Evolutionary conservation across 768 basidiomycete genomes (phyloP), one percentile per base, ranked within the genome.

Genomic region (Filobasidium wieringae): DNA sequence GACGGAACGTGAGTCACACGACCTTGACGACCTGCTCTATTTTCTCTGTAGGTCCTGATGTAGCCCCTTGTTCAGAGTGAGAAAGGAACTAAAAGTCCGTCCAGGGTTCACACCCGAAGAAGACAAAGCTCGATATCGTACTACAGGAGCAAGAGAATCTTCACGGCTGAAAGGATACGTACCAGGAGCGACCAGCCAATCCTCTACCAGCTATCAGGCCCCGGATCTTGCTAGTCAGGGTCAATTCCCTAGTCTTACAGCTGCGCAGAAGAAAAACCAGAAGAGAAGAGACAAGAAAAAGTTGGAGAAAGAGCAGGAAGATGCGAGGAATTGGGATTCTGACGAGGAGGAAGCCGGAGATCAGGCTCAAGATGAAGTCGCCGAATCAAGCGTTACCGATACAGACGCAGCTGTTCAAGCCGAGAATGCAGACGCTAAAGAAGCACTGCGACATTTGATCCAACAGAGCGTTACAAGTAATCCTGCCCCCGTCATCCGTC

Each of bases 71-170:
- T n/a, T n/a, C n/a, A n/a, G 91, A 49, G 73, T 88, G 32, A 84
- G 91, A 61, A 93, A 91, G 75, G 81, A 91, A 74, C 77, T 86
- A 57, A 91, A 85, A 77, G 84, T 96, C 63, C 80, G 91, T 27
- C 91, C 89, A 2, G 91, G 91, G 0, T 96, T 85, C 75, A 93
- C 88, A 4, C 91, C 91, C 0, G 88, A 91, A 74, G 91, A 96
- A 73, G 91, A 96, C 74, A 80, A 92, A 7, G 79, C 81, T n/a
- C 82, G 84, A 49, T 96, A 91, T 74, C 81, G 88, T 53, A 82
- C 86, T 39, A 80, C 82, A 43, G 82, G 83, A 53, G 87, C 88
- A 70, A 79, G 82, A 51, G 81, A 83, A 68, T 79, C 82, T 63
- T 63, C 79, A 2, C 74, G 86, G 5, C 83, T 86, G 31, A 85